phyloP scores from a whole-genome alignment of 306 rosid genomes.

The Amphicarpaea edgeworthii region DNA sequence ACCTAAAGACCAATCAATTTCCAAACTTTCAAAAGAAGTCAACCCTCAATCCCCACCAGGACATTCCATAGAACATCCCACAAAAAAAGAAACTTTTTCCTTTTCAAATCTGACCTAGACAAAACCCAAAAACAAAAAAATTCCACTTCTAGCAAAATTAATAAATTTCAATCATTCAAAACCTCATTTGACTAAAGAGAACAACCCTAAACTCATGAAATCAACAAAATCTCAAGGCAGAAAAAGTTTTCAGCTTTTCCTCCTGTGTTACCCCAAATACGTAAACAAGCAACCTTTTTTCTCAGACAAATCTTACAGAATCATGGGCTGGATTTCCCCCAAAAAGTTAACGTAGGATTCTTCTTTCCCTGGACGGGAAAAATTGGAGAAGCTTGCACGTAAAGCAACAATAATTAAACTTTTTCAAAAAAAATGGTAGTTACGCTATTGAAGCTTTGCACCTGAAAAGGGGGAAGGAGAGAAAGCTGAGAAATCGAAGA shows the following conservation, averaged over 20 bases:
- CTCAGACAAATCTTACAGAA: slow-evolving; percentile 3
- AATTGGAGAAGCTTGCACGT: slow-evolving; percentile 51
- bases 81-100: neutral
- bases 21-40: slow-evolving; percentile 34
- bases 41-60: slow-evolving; percentile 40
- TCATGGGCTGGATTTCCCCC: slow-evolving; percentile 3
- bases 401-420: slow-evolving; percentile 58
- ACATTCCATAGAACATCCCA: neutral
- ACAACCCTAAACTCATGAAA: slow-evolving; percentile 21
- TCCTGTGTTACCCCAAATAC: slow-evolving; percentile 21
- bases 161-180: slow-evolving; percentile 24
- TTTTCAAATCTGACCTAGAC: slow-evolving; percentile 26
- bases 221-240: slow-evolving; percentile 37
- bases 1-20: slow-evolving; percentile 42
- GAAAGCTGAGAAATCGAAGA: slow-evolving; percentile 36
- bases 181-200: slow-evolving; percentile 8
- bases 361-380: neutral
- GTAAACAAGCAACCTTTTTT: neutral
- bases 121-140: slow-evolving; percentile 22
- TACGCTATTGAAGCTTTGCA: slow-evolving; percentile 31
- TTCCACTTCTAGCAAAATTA: slow-evolving; percentile 23
- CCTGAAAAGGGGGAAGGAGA: neutral
- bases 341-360: neutral
- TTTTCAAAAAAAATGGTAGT: slow-evolving; percentile 1
- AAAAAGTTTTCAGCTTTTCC: slow-evolving; percentile 39